Evolutionary conservation across 2,329 filamentous ascomycete genomes (phyloP), one percentile per base, ranked within the genome.

Genomic region (Colletotrichum chrysophilum): DNA sequence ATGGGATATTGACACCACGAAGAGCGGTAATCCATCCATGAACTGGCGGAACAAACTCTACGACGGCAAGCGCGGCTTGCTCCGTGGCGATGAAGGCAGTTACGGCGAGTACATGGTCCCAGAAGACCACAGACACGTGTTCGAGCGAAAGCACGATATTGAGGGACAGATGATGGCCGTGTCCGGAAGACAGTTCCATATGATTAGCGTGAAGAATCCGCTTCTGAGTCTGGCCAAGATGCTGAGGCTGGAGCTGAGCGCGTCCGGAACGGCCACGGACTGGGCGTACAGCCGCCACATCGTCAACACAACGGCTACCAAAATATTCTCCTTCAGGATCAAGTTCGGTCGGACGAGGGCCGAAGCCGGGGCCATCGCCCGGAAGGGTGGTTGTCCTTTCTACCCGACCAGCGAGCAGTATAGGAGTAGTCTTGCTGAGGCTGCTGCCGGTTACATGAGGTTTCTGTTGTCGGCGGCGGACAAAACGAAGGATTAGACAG

Each of bases 1-100:
- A 66, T 92, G 90, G 90, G 89, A 90, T 24, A 88, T 89, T 75
- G 89, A 91, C 77, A 85, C 88, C 38, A 83, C 87, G 70, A 90
- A 91, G 80, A 82, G 81, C 65, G 83, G 79, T 0, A 83, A 85
- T 48, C 78, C 86, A 0, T 77, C 74, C 62, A 88, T 89, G 85
- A 91, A 87, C 82, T 91, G 91, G 81, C 81, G 84, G 18, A 92
- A 91, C 84, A 65, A 81, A 4, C 80, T 85, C 5, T 92, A 88
- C 74, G 87, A 92, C 71, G 86, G 86, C 70, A 85, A 86, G 68
- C 87, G 90, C 14, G 90, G 90, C 36, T 18, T 38, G 16, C 7
- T 38, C 16, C 34, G 7, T 4, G 16, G 9, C 9, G 18, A 1
- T 12, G 38, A 48, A 48, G 38, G 5, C 38, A n/a, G 18, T 28